Percentiles rank a stretch among this genome's conserved stretches.
These are phyloP conservation scores for Bruguiera parviflora DNA, from an alignment of 345 rosid species.

Conservation along the genomic window DNA sequence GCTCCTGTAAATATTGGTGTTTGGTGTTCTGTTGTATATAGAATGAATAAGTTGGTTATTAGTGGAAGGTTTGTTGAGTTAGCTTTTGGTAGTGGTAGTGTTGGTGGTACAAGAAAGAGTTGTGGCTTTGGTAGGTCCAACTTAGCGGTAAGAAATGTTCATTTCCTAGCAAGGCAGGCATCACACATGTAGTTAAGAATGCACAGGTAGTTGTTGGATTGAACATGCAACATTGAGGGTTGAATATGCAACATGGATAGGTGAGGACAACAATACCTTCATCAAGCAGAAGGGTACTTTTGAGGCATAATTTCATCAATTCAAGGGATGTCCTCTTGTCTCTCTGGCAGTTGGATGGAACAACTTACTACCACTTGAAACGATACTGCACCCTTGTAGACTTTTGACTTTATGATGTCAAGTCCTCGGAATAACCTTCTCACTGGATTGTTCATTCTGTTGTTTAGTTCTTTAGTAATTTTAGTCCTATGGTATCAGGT, in stretches of 20 bases:
- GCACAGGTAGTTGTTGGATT: constrained; percentile 7
- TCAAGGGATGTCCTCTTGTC: not conserved
- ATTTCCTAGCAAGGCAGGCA: constrained; percentile 20
- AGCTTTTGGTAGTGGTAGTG: constrained; percentile 26
- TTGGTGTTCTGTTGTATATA: constrained; percentile 56
- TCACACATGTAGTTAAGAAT: constrained; percentile 4
- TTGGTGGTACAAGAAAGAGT: constrained; percentile 28
- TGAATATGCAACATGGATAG: constrained; percentile 18
- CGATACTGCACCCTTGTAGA: constrained; percentile 7
- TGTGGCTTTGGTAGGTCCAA: constrained; percentile 33
- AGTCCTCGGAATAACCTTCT: constrained; percentile 12
- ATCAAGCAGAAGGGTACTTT: constrained; percentile 22
- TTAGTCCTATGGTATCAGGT: constrained; percentile 21
- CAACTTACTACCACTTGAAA: constrained; percentile 10
- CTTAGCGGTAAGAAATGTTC: constrained; percentile 11
- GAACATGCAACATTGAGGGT: constrained; percentile 17
- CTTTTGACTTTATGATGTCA: not conserved
- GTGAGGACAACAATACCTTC: constrained; percentile 12
- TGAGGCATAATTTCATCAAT: not conserved
- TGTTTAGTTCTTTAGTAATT: constrained; percentile 7
- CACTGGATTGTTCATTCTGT: constrained; percentile 19
- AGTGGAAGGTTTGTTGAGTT: constrained; percentile 31
- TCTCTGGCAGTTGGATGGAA: constrained; percentile 18
- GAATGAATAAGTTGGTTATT: constrained; percentile 41
- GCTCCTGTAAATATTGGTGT: constrained; percentile 50